Percentiles rank a stretch among this genome's conserved stretches.
Evolutionary conservation across 2,329 filamentous ascomycete species (phyloP).

Genomic region (Exophiala lecanii-corni): DNA sequence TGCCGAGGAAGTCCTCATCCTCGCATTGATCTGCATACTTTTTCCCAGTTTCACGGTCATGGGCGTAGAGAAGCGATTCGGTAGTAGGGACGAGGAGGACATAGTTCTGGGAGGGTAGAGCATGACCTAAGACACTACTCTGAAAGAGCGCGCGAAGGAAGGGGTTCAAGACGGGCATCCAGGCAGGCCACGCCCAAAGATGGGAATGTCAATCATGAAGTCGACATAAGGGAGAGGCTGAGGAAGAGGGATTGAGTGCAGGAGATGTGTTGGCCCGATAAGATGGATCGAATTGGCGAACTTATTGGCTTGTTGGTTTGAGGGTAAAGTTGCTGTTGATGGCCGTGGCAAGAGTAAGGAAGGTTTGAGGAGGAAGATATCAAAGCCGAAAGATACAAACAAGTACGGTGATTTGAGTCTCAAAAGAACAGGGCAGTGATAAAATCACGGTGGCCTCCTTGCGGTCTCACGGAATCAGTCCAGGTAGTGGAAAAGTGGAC

Average conservation of each 20-base stretch:
- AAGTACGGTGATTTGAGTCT: too few species aligned
- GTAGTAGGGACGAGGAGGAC: conserved; percentile 90
- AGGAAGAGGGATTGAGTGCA: conserved; percentile 1
- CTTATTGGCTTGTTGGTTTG: too few species aligned
- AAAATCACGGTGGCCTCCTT: too few species aligned
- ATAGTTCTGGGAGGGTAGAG: conserved; percentile 84
- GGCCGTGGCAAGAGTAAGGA: too few species aligned
- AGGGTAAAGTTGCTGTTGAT: too few species aligned
- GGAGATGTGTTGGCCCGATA: too few species aligned
- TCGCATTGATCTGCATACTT: conserved; percentile 74
- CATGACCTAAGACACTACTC: conserved; percentile 87
- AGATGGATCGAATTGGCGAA: too few species aligned
- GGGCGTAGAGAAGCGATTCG: conserved; percentile 80
- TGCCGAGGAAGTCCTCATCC: conserved; percentile 91
- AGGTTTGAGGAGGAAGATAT: too few species aligned
- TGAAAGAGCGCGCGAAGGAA: conserved; percentile 98
- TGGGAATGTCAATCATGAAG: conserved; percentile 18
- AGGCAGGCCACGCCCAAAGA: conserved; percentile 36
- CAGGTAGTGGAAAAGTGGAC: too few species aligned
- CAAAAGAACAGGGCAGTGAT: too few species aligned
- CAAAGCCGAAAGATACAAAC: too few species aligned
- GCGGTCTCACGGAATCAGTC: too few species aligned
- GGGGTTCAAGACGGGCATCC: conserved; percentile 98
- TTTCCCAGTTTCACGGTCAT: conserved; percentile 78
- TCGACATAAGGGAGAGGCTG: conserved; percentile 12